Base-by-base conservation (phyloP, 78 protist species). In the Dictyostelium brefeldianum region DNA sequence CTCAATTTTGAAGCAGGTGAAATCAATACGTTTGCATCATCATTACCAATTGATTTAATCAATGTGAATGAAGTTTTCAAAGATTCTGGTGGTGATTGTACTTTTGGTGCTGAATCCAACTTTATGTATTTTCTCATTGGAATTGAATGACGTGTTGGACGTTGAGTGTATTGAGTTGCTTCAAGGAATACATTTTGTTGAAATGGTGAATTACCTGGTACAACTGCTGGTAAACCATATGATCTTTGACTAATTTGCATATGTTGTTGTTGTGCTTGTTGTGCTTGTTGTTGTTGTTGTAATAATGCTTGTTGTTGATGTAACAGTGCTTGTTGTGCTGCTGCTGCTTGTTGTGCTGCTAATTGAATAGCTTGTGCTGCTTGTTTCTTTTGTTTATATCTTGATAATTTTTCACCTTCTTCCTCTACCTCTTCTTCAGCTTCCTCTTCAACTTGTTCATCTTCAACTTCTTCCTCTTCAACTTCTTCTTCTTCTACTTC, bases 81-180 rank as follows among this genome's bases (percentile, higher is more conserved):
- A 9, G 83, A n/a, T 27, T 73, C 71, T 29, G 92, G 92, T 41
- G 46, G 27, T 18, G 47, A 50, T 18, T 69, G 78, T 11, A 20
- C 46, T n/a, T 51, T 71, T 54, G 62, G 57, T 67, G 27, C 22
- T 36, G 22, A 12, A 31, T 54, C 92, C n/a, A 54, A 3, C 41
- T 85, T 85, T 15, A 85, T 74, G 62, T 85, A 85, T 54, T 47
- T 85, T 47, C 92, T 51, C 50, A 74, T 73, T 31, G 92, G 92
- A 22, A 85, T 22, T 46, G 79, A 73, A 17, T 47, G 22, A 5
- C 57, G 41, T 2, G 78, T 20, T 46, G 65, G 91, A 27, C 73
- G 8, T 81, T 83, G 91, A 29, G 48, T 29, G 31, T 74, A 71
- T 83, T 69, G 80, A 22, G 25, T 25, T 27, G 57, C 41, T 8